phyloP scores from a whole-genome alignment of 306 rosid genomes.

The Vigna unguiculata region DNA sequence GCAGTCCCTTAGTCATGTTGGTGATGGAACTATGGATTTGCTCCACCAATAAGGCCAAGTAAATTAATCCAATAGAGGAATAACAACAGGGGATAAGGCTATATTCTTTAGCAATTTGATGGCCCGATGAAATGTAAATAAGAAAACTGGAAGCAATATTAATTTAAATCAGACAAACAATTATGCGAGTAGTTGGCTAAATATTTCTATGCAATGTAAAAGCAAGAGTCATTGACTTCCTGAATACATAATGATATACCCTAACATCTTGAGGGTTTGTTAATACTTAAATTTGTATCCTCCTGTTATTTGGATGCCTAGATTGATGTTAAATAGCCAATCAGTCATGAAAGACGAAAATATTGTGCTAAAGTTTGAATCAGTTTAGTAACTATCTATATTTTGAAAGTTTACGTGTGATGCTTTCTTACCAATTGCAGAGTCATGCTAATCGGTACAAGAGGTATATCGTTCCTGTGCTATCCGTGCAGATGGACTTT shows the following conservation, averaged over 20 bases:
- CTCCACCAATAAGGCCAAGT: not conserved
- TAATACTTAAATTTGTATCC: slow-evolving; percentile 2
- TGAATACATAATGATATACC: not conserved
- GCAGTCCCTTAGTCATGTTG: not conserved
- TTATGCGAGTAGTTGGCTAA: not conserved
- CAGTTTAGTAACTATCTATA: not conserved
- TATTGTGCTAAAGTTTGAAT: not conserved
- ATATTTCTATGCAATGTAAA: not conserved
- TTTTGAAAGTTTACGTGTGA: not conserved
- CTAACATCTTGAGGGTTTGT: not conserved
- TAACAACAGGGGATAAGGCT: not conserved
- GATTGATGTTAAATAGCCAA: slow-evolving; percentile 12
- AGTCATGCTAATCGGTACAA: slow-evolving; percentile 99
- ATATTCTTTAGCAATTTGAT: not conserved
- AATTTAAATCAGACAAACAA: not conserved
- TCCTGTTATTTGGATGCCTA: slow-evolving; percentile 27
- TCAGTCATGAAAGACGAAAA: not conserved
- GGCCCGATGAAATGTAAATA: not conserved
- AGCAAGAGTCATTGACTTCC: not conserved
- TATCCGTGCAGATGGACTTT: slow-evolving; percentile 92
- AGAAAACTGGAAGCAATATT: not conserved
- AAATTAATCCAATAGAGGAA: not conserved
- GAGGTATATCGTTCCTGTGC: slow-evolving; percentile 93
- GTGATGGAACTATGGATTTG: not conserved
- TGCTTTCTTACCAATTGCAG: slow-evolving; percentile 61